Evolutionary conservation across 2,329 filamentous ascomycete genomes (phyloP), one percentile per base, ranked within the genome.

Genomic region (Diaporthe citriasiana): DNA sequence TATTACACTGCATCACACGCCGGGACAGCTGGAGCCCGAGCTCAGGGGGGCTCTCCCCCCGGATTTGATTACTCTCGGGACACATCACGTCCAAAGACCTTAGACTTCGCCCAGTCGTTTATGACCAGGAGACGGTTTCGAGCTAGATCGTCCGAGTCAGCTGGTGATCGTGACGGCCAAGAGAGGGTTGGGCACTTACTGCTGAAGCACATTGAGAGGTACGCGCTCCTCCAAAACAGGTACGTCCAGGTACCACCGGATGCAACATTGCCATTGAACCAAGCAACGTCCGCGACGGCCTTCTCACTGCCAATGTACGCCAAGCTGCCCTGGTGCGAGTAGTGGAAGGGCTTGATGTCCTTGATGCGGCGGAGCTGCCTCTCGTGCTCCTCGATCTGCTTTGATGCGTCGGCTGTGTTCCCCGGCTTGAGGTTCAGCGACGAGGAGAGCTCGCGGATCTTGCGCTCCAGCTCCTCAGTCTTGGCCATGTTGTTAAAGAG

Each of bases 171-270:
- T 74, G 53, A 75, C 72, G 77, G 77, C 79, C 69, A 50, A 33
- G 55, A 35, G 4, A 3, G 40, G 27, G 47, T 68, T 65, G 27
- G 45, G 75, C 78, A 93, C 94, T 92, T 90, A 97, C 95, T 95
- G 92, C 95, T 98, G 85, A 99, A 99, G 91, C 96, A 98, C 97
- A 99, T 99, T 89, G 95, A 98, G 84, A 99, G 88, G 85, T 99
- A 99, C 72, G 96, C 97, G 82, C 94, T 97, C 83, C 95, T 91
- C 97, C 97, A 99, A 91, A 99, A 99, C 78, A 98, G 90, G 87
- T 97, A 99, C 73, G 97, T 99, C 85, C 98, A 88, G 80, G 93
- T 94, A 82, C 97, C 97, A 82, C 96, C 97, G 59, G 93, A 94
- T 76, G 97, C 96, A 79, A 99, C 90, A 87, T 98, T 99, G 78